Conservation (phyloP, 2,329 filamentous ascomycete genomes). For the Sporothrix phasma region DNA sequence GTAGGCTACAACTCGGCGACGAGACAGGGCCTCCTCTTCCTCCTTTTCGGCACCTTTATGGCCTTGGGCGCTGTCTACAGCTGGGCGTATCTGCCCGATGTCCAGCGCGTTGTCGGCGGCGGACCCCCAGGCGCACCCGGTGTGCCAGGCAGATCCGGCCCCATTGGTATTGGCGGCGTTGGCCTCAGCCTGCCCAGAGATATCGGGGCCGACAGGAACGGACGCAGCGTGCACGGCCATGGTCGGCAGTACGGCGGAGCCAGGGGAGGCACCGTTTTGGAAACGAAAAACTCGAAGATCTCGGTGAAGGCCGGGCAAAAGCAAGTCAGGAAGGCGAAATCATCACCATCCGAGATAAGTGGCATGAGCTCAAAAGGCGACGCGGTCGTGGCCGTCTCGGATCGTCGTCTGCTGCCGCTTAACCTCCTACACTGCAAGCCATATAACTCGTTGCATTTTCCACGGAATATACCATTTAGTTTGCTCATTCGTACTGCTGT, state of each 20-base stretch:
- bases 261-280: slow-evolving; percentile 17
- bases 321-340: slow-evolving; percentile 36
- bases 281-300: slow-evolving; percentile 40
- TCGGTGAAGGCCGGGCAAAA: slow-evolving; percentile 38
- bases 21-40: slow-evolving; percentile 39
- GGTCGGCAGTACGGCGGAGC: slow-evolving; percentile 21
- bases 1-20: slow-evolving; percentile 31
- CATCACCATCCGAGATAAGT: slow-evolving; percentile 36
- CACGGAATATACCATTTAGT: not conserved
- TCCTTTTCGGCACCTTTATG: slow-evolving; percentile 42
- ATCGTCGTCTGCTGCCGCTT: not conserved
- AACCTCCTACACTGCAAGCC: not conserved
- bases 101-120: slow-evolving; percentile 32
- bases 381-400: slow-evolving; percentile 17
- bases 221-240: not conserved
- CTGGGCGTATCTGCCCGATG: slow-evolving; percentile 42
- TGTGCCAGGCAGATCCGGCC: not conserved
- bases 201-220: not conserved
- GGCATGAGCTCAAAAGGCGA: slow-evolving; percentile 30
- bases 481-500: not conserved
- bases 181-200: not conserved
- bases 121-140: slow-evolving; percentile 17
- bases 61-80: slow-evolving; percentile 39
- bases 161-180: not conserved
- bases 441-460: not conserved